These are phyloP conservation scores for Sporothrix pseudoabietina DNA, from an alignment of 2,329 filamentous ascomycete species.

Conservation along the genomic window DNA sequence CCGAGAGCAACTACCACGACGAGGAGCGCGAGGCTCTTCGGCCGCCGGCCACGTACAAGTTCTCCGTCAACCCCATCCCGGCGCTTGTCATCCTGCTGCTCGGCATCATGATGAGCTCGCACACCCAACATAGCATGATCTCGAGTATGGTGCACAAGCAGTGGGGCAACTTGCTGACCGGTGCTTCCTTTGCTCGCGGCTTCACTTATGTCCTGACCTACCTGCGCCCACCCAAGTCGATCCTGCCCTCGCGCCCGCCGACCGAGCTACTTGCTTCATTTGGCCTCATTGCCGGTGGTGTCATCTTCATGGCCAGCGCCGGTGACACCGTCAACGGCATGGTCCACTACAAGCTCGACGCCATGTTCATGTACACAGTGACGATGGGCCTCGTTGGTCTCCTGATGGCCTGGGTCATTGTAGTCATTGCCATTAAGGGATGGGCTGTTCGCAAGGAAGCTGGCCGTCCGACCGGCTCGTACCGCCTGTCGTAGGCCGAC, in stretches of 20 bases:
- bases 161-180: conserved; percentile 84
- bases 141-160: conserved; percentile 92
- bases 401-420: conserved; percentile 80
- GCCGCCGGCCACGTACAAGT: conserved; percentile 66
- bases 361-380: conserved; percentile 92
- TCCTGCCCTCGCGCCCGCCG: conserved; percentile 80
- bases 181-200: conserved; percentile 74
- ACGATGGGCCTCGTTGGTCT: conserved; percentile 81
- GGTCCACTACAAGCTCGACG: conserved; percentile 74
- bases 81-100: conserved; percentile 82
- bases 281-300: conserved; percentile 80
- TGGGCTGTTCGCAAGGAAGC: conserved; percentile 67
- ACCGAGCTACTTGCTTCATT: conserved; percentile 88
- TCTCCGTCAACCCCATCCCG: conserved; percentile 86
- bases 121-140: conserved; percentile 80
- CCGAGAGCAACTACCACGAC: conserved; percentile 44
- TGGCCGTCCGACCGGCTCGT: conserved; percentile 34
- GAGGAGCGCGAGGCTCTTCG: conserved; percentile 55
- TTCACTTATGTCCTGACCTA: conserved; percentile 80
- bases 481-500: conserved; percentile 31
- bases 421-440: conserved; percentile 81
- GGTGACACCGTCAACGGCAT: conserved; percentile 76
- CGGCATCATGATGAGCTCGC: conserved; percentile 93
- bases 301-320: conserved; percentile 90
- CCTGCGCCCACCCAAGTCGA: conserved; percentile 76